Evolutionary conservation across 352 stramenopile genomes (phyloP), one percentile per base, ranked within the genome.

Genomic region (Pythium insidiosum): DNA sequence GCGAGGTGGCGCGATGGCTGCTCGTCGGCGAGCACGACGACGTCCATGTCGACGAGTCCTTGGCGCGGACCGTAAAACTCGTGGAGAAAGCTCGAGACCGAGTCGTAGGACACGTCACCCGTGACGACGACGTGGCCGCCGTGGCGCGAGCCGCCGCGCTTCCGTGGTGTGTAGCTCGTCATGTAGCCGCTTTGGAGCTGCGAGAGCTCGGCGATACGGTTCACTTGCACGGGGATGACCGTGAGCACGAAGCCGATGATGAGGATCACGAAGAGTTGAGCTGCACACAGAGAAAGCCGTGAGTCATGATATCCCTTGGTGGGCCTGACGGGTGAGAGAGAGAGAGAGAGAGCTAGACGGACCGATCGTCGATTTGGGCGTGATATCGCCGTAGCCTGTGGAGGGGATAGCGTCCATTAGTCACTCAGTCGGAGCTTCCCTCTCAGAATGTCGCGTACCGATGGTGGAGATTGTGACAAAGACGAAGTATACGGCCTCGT

Each of bases 401-500:
- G n/a, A n/a, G n/a, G n/a, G n/a, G n/a, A n/a, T n/a, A n/a, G n/a
- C n/a, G n/a, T n/a, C n/a, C n/a, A n/a, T n/a, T n/a, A n/a, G n/a
- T n/a, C n/a, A n/a, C n/a, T n/a, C n/a, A n/a, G n/a, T n/a, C n/a
- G n/a, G n/a, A n/a, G n/a, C n/a, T n/a, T n/a, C n/a, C n/a, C n/a
- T n/a, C n/a, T n/a, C n/a, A n/a, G n/a, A n/a, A n/a, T n/a, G n/a
- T n/a, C n/a, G n/a, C n/a, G n/a, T n/a, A n/a, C n/a, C 28, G 28
- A 33, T 15, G 15, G 66, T 76, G 4, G 66, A 63, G 24, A 76
- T 44, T 1, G 66, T 76, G 20, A 73, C 66, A 24, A 76, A 71
- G 25, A 76, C 60, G 30, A 71, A 76, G 46, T 76, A 76, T 38
- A 76, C 49, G 18, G 62, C 61, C 47, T 68, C 41, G 53, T 76